These are phyloP conservation scores for Eucalyptus globulus DNA, from an alignment of 345 rosid species.

Conservation along the genomic window DNA sequence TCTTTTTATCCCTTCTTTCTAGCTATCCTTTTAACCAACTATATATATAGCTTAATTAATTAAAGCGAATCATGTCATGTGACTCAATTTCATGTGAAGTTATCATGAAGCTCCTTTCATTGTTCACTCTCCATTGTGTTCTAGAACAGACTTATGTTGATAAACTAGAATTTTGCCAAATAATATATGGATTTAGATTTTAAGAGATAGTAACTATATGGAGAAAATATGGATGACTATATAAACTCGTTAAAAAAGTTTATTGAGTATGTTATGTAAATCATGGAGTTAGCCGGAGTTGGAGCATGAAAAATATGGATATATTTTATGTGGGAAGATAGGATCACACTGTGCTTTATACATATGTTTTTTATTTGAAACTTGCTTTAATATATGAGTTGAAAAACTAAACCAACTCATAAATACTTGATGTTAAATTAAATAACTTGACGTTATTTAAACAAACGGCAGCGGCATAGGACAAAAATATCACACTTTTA, in stretches of 20 bases:
- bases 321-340: not conserved
- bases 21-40: fast-evolving
- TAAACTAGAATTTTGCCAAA: not conserved
- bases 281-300: not conserved
- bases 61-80: not conserved
- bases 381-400: not conserved
- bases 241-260: not conserved
- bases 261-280: not conserved
- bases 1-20: not conserved
- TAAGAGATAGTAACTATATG: not conserved
- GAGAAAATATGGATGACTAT: not conserved
- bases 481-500: not conserved
- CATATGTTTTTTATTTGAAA: not conserved
- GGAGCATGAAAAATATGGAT: not conserved
- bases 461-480: fast-evolving
- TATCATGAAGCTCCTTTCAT: not conserved
- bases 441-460: not conserved
- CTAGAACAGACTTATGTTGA: not conserved
- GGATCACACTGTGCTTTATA: not conserved
- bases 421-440: not conserved
- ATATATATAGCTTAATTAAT: not conserved
- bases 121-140: not conserved
- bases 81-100: not conserved
- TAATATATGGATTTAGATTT: not conserved
- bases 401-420: not conserved